phyloP scores from a whole-genome alignment of 2,329 filamentous ascomycete species.

The Fusarium heterosporum region DNA sequence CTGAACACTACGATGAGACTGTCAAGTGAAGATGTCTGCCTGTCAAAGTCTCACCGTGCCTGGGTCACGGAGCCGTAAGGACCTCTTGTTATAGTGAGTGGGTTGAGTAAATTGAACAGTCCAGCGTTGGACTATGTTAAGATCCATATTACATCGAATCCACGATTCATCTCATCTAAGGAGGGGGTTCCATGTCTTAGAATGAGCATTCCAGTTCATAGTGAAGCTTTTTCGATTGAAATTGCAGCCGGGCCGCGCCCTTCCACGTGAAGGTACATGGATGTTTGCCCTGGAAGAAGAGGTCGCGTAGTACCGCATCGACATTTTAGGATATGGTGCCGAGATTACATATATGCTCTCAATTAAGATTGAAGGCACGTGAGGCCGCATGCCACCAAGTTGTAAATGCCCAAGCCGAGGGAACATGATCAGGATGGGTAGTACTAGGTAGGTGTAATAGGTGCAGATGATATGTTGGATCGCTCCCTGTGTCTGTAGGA shows the following conservation, averaged over 20 bases:
- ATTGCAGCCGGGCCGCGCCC: not conserved
- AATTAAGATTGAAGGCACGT: conserved; percentile 23
- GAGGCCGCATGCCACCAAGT: conserved; percentile 9
- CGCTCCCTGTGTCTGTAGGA: conserved; percentile 1
- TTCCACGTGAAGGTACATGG: not conserved
- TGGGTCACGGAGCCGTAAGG: not conserved
- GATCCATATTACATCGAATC: not conserved
- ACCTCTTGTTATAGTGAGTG: conserved; percentile 1
- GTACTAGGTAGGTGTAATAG: not conserved
- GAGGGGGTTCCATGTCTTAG: conserved; percentile 10
- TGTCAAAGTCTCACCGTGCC: not conserved
- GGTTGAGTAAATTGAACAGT: not conserved
- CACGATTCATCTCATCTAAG: not conserved
- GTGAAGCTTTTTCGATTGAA: conserved; percentile 19
- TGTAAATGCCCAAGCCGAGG: conserved; percentile 1
- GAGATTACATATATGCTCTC: conserved; percentile 32
- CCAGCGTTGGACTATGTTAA: not conserved
- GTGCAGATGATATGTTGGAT: not conserved
- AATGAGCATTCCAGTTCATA: conserved; percentile 6
- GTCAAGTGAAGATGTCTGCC: not conserved
- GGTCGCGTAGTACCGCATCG: conserved; percentile 25
- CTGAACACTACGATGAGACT: not conserved
- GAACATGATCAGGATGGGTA: conserved; percentile 10
- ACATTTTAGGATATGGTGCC: conserved; percentile 32
- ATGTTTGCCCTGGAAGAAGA: conserved; percentile 8